These are phyloP conservation scores for Daldinia caldariorum DNA, from an alignment of 495 filamentous ascomycete species.

Conservation along the genomic window DNA sequence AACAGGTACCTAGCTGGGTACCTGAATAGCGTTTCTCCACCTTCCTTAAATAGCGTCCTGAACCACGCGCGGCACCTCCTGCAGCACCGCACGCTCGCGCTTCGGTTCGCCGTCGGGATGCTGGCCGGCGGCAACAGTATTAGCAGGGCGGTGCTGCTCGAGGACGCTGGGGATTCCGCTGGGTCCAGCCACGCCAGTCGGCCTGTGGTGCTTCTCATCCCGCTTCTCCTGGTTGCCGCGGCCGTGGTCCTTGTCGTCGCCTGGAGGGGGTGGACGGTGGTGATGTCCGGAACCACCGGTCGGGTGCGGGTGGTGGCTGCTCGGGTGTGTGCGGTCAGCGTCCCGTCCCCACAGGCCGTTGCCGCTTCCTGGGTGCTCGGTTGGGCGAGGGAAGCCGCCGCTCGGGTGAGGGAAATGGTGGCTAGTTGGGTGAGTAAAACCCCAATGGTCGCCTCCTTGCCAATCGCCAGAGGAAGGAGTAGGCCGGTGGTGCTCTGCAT, in stretches of 20 bases:
- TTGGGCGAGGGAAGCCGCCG: constrained; percentile 8
- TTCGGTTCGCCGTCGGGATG: not conserved
- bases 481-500: constrained; percentile 6
- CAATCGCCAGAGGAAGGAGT: too few species aligned
- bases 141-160: not conserved
- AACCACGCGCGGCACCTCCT: constrained; percentile 12
- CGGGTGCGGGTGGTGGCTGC: not conserved
- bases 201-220: not conserved
- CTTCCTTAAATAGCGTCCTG: constrained; percentile 15
- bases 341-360: not conserved
- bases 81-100: constrained; percentile 15
- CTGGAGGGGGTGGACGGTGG: not conserved
- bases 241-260: not conserved
- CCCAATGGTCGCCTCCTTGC: not conserved
- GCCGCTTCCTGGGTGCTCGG: not conserved
- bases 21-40: not conserved
- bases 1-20: too few species aligned
- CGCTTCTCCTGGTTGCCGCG: not conserved
- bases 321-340: not conserved
- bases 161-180: not conserved
- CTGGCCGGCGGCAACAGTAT: not conserved
- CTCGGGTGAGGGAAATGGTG: not conserved
- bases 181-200: not conserved
- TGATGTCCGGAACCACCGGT: not conserved
- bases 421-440: constrained; percentile 3